Conservation (phyloP, 2,329 filamentous ascomycete species). For the Fusarium buharicum region DNA sequence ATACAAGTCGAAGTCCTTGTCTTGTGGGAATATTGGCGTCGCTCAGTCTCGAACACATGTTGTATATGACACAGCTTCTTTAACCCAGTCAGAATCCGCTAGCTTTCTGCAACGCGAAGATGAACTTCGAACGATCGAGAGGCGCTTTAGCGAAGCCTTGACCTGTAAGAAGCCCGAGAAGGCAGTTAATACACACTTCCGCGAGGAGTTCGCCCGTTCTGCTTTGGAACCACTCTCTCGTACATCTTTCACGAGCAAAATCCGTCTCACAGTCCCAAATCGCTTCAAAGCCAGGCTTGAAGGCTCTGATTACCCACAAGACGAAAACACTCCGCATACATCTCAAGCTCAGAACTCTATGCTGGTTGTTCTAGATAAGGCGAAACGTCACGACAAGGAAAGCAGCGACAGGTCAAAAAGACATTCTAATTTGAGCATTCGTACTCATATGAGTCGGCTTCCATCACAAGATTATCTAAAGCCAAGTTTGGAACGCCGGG, state of each 20-base stretch:
- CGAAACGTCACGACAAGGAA: not conserved
- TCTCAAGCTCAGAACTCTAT: not conserved
- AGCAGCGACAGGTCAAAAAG: conserved; percentile 21
- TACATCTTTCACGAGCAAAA: conserved; percentile 50
- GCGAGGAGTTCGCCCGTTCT: conserved; percentile 50
- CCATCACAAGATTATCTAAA: conserved; percentile 19
- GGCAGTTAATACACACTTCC: conserved; percentile 54
- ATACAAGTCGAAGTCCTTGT: not conserved
- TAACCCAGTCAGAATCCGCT: conserved; percentile 50
- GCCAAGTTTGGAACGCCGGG: conserved; percentile 21
- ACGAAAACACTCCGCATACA: not conserved
- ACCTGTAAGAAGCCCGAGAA: conserved; percentile 45
- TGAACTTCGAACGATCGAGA: conserved; percentile 54
- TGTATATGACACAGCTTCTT: conserved; percentile 18
- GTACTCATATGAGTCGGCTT: conserved; percentile 19
- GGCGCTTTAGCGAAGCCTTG: conserved; percentile 53
- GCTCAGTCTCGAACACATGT: not conserved
- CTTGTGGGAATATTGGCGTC: not conserved
- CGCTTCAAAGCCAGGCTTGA: conserved; percentile 41
- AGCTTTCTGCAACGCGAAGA: conserved; percentile 53
- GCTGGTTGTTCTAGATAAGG: not conserved
- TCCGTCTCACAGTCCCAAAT: conserved; percentile 51
- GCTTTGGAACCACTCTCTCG: conserved; percentile 17
- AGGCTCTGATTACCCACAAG: not conserved
- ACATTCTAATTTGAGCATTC: conserved; percentile 34